Base-by-base conservation (phyloP, 2,329 filamentous ascomycete genomes). In the Colletotrichum theobromicola region DNA sequence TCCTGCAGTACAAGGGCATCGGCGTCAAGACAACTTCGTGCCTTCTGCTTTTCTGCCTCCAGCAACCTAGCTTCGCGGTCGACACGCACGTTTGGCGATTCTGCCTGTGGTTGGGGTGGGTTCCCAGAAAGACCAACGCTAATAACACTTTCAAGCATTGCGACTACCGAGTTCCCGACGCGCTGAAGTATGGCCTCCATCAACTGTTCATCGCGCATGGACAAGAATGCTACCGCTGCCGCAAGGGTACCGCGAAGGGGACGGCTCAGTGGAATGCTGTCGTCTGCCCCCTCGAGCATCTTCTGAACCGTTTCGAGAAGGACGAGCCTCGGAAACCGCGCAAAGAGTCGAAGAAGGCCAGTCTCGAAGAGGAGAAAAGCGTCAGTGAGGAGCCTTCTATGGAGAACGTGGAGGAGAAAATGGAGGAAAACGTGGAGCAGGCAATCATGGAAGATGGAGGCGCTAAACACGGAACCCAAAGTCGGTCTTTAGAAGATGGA, bases 221-320 rank as follows among this genome's bases (percentile, higher is more conserved):
- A 1, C 85, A 88, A 76, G 81, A 79, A 2, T 91, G 89, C 71
- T 81, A 81, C 35, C 83, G 86, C 58, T 90, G 89, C 78, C 84
- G 83, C 70, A 82, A 83, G 65, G 81, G 78, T 30, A 94, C 93
- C 0, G 89, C 89, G 1, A 85, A 90, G 76, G 88, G 88, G 2
- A 93, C 89, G 64, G 87, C 88, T 30, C 89, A 88, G 0, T 95
- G 93, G 92, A 86, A 91, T 5, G 84, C 91, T 18, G 89, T 80
- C 2, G 78, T 81, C 8, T 87, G 86, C 66, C 85, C 84, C 3
- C 78, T 87, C 1, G 86, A 87, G 74, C 79, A 83, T n/a, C 80
- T 87, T 7, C 78, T 87, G 18, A 77, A 82, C 55, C 82, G 76
- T 7, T 73, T 73, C 53, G 46, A 57, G 21, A 77, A 77, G 32